phyloP scores from a whole-genome alignment of 352 stramenopile genomes.

The Globisporangium iwayamae region DNA sequence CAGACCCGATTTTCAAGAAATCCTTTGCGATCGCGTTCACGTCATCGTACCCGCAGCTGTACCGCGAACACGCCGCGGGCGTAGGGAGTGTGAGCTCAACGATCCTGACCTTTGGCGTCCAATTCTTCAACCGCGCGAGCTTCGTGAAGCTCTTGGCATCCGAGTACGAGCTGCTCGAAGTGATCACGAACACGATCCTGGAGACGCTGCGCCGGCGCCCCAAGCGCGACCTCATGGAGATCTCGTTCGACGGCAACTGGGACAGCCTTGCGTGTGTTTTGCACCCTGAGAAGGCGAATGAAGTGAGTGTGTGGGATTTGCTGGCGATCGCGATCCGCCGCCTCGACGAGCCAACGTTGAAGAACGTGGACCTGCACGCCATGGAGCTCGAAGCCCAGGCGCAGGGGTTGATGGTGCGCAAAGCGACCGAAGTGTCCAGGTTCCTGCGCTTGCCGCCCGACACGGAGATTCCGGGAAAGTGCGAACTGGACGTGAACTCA shows the following conservation, averaged over 20 bases:
- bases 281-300: slow-evolving; percentile 26
- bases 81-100: slow-evolving; percentile 85
- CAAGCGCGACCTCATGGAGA: slow-evolving; percentile 38
- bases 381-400: slow-evolving; percentile 42
- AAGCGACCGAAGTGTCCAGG: slow-evolving; percentile 31
- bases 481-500: slow-evolving; percentile 80
- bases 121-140: slow-evolving; percentile 98
- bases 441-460: slow-evolving; percentile 52
- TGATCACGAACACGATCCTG: slow-evolving; percentile 63
- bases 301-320: slow-evolving; percentile 62
- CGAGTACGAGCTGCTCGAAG: slow-evolving; percentile 70
- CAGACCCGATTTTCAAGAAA: slow-evolving; percentile 96
- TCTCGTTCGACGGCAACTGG: slow-evolving; percentile 45
- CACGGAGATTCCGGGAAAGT: slow-evolving; percentile 58
- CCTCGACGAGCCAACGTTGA: slow-evolving; percentile 30
- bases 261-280: slow-evolving; percentile 40
- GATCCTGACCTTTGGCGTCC: slow-evolving; percentile 92
- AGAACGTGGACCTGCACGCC: slow-evolving; percentile 42
- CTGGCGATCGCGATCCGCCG: slow-evolving; percentile 62
- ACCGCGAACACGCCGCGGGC: slow-evolving; percentile 69
- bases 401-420: slow-evolving; percentile 36
- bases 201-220: slow-evolving; percentile 64
- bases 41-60: slow-evolving; percentile 89
- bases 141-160: slow-evolving; percentile 91
- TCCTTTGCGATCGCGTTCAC: slow-evolving; percentile 94